Evolutionary conservation across 2,329 filamentous ascomycete species (phyloP).

Genomic region (Verticillium klebahnii): DNA sequence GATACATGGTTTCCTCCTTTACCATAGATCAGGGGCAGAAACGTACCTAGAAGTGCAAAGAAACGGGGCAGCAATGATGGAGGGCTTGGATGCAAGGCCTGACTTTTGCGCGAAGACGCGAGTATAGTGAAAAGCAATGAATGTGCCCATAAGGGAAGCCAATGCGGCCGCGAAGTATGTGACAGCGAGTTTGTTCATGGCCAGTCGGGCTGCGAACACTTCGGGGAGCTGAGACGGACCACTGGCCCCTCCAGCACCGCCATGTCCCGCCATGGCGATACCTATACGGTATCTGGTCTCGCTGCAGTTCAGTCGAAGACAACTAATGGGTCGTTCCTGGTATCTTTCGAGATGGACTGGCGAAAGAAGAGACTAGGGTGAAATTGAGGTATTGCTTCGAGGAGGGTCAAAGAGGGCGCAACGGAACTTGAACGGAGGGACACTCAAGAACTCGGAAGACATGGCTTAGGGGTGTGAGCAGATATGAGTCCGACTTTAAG

Average conservation of each 20-base stretch:
- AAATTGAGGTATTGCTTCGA: no score
- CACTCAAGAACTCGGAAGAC: no score
- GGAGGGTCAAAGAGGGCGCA: no score
- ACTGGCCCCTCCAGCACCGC: not conserved
- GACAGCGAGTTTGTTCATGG: constrained; percentile 20
- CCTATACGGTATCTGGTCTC: not conserved
- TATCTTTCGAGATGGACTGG: no score
- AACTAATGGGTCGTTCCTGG: no score
- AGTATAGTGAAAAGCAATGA: constrained; percentile 9
- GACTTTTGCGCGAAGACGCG: constrained; percentile 7
- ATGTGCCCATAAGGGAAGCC: constrained; percentile 2
- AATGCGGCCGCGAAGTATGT: constrained; percentile 14
- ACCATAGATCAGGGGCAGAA: not conserved
- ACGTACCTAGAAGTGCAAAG: constrained; percentile 8
- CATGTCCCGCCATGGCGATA: not conserved
- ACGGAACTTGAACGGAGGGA: no score
- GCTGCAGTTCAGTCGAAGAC: no score
- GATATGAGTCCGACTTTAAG: not conserved
- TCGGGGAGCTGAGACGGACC: not conserved
- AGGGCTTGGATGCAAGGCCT: constrained; percentile 3
- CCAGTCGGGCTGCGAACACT: constrained; percentile 10
- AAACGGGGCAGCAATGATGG: constrained; percentile 5
- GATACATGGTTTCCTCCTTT: no score
- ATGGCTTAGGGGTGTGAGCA: not conserved
- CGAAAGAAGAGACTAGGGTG: no score